These are phyloP conservation scores for Adansonia madagascariensis DNA, from an alignment of 441 rosid species.

Conservation along the genomic window DNA sequence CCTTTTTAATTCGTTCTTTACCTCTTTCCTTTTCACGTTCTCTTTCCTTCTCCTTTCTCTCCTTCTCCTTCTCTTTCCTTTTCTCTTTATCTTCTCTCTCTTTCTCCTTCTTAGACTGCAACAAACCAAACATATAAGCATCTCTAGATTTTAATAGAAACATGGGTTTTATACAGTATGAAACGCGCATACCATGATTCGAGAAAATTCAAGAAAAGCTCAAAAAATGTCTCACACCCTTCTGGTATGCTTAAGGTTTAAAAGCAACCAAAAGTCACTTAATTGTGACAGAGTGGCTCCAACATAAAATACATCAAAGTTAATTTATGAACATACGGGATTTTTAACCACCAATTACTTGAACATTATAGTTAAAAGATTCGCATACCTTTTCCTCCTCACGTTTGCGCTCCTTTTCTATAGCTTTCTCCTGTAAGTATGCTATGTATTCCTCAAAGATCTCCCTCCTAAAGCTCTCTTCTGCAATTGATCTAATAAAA, in stretches of 20 bases:
- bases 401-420: slow-evolving; percentile 90
- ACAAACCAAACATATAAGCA: slow-evolving; percentile 2
- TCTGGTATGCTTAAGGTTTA: neutral
- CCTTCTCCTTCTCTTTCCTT: slow-evolving; percentile 69
- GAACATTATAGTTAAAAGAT: neutral
- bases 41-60: slow-evolving; percentile 69
- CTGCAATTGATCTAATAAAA: slow-evolving; percentile 66
- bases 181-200: neutral
- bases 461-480: slow-evolving; percentile 67
- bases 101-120: slow-evolving; percentile 69
- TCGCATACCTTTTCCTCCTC: slow-evolving; percentile 86
- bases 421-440: slow-evolving; percentile 80
- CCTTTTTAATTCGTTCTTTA: slow-evolving; percentile 71
- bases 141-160: slow-evolving; percentile 1
- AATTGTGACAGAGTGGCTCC: neutral
- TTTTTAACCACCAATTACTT: slow-evolving; percentile 16
- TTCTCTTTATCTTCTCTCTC: slow-evolving; percentile 58
- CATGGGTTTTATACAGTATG: neutral
- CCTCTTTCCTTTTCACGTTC: slow-evolving; percentile 75
- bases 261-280: neutral
- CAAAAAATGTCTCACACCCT: slow-evolving; percentile 14
- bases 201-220: neutral
- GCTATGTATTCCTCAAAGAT: slow-evolving; percentile 79
- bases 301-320: too few relatives aligned
- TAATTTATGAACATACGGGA: neutral